These are phyloP conservation scores for Gaeumannomyces tritici DNA, from an alignment of 2,329 filamentous ascomycete species.

Conservation along the genomic window DNA sequence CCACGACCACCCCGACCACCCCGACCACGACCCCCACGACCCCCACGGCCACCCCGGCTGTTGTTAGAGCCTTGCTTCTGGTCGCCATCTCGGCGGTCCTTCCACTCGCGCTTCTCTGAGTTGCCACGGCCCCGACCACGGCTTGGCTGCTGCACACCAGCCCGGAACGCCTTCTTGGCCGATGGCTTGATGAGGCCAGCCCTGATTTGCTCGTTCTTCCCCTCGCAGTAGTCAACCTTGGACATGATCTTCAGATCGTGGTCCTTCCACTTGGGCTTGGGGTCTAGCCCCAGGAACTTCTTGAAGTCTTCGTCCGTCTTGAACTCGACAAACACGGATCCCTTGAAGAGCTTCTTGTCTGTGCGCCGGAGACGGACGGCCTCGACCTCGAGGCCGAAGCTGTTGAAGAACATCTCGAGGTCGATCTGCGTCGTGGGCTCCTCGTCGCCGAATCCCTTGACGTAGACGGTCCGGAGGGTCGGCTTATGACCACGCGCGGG, in stretches of 20 bases:
- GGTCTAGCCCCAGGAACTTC: slow-evolving; percentile 70
- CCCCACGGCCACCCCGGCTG: slow-evolving; percentile 29
- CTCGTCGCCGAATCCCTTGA: slow-evolving; percentile 88
- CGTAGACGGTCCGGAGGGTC: slow-evolving; percentile 73
- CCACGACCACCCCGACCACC: slow-evolving; percentile 19
- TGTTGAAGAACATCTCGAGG: slow-evolving; percentile 82
- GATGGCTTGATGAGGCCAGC: slow-evolving; percentile 59
- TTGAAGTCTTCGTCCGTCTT: slow-evolving; percentile 66
- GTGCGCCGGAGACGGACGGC: slow-evolving; percentile 79
- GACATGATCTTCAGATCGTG: slow-evolving; percentile 72
- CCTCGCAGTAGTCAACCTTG: slow-evolving; percentile 80
- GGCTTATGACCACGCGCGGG: slow-evolving; percentile 46
- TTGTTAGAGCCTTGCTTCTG: slow-evolving; percentile 49
- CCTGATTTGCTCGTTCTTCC: slow-evolving; percentile 63
- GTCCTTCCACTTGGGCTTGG: slow-evolving; percentile 76
- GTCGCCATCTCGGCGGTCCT: slow-evolving; percentile 52
- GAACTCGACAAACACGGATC: slow-evolving; percentile 94
- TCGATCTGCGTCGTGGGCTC: slow-evolving; percentile 81
- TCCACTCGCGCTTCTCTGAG: slow-evolving; percentile 44
- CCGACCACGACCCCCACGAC: slow-evolving; percentile 23
- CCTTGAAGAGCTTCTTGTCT: slow-evolving; percentile 73
- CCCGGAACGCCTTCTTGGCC: slow-evolving; percentile 28
- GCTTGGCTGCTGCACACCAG: slow-evolving; percentile 25
- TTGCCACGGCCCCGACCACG: slow-evolving; percentile 23
- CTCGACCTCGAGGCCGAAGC: slow-evolving; percentile 63